Conservation (phyloP, 805 yeast genomes). For the Saturnispora ahearnii region DNA sequence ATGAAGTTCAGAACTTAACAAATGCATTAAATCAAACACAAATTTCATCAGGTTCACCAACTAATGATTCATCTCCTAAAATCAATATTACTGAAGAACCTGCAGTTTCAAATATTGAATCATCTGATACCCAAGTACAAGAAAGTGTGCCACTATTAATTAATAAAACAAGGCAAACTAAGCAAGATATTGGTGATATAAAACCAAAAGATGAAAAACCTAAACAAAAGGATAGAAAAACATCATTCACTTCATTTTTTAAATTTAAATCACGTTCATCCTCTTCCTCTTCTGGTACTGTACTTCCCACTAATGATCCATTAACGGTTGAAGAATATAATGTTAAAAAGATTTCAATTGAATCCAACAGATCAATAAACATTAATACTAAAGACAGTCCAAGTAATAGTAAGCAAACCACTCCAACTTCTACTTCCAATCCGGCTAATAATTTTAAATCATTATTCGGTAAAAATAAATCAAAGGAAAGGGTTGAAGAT, state of each 20-base stretch:
- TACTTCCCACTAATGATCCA: neutral
- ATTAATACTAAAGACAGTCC: neutral
- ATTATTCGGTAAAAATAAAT: conserved; percentile 11
- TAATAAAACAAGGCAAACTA: neutral
- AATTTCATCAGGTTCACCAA: neutral
- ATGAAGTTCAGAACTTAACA: neutral
- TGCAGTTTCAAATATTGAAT: neutral
- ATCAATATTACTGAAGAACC: neutral
- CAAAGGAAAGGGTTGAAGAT: conserved; percentile 3
- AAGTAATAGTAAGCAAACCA: neutral
- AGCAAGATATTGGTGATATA: neutral
- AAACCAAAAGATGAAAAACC: conserved; percentile 7
- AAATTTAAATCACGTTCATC: conserved; percentile 12
- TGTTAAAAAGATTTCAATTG: neutral
- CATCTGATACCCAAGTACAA: neutral
- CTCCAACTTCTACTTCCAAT: neutral
- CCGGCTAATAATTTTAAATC: conserved; percentile 9
- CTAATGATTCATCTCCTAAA: neutral
- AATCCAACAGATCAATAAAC: neutral
- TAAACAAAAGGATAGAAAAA: conserved; percentile 10
- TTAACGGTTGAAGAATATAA: neutral
- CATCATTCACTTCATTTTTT: conserved; percentile 15
- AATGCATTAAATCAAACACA: neutral
- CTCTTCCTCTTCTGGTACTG: neutral
- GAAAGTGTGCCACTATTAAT: neutral